phyloP scores from a whole-genome alignment of 202 grass and related monocot species.

The Setaria italica region DNA sequence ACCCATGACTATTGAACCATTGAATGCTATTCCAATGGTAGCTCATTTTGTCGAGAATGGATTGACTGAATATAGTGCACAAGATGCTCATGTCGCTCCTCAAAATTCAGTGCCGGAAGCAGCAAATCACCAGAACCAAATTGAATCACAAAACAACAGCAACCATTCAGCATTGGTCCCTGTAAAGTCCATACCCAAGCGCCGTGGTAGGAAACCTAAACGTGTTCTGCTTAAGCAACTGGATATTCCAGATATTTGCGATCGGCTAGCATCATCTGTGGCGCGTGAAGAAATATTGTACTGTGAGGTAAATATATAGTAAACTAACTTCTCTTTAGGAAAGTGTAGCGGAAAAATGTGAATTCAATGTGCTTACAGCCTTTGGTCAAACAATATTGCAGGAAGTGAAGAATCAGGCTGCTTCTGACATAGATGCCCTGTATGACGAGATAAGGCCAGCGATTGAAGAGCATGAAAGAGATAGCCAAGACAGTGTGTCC shows the following conservation, averaged over 20 bases:
- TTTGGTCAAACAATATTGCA: conserved; percentile 44
- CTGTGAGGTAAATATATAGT: conserved; percentile 63
- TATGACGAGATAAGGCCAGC: conserved; percentile 93
- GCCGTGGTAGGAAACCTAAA: conserved; percentile 79
- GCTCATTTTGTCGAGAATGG: conserved; percentile 61
- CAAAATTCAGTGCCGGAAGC: conserved; percentile 53
- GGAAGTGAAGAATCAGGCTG: conserved; percentile 75
- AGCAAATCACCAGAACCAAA: conserved; percentile 43
- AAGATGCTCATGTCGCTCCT: conserved; percentile 38
- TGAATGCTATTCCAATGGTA: conserved; percentile 78
- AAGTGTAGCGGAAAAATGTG: neutral
- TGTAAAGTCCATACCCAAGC: conserved; percentile 40
- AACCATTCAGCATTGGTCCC: conserved; percentile 45
- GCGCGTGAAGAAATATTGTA: conserved; percentile 83
- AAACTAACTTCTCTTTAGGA: neutral
- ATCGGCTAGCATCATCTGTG: conserved; percentile 61
- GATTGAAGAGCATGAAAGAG: conserved; percentile 91
- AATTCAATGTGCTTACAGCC: neutral
- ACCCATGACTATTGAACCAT: conserved; percentile 70
- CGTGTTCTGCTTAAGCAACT: conserved; percentile 61
- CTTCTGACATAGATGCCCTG: conserved; percentile 62
- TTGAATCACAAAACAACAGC: conserved; percentile 49
- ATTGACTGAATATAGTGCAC: conserved; percentile 42
- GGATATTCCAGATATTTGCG: conserved; percentile 63
- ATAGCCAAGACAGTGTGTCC: conserved; percentile 88